Base-by-base conservation (phyloP, 352 stramenopile species). In the Blastocystis sp. region DNA sequence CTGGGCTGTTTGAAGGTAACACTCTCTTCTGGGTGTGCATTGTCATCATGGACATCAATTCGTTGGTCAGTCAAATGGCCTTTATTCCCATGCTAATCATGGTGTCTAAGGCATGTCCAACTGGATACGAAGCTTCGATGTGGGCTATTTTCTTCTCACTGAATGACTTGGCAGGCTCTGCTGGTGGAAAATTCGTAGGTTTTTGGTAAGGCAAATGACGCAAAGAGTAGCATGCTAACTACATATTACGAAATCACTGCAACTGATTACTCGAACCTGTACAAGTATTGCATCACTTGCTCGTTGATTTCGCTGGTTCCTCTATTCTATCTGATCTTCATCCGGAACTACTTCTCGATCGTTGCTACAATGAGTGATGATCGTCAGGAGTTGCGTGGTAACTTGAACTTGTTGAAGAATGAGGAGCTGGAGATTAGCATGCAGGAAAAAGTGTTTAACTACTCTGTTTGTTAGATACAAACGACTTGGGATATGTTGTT, bases 101-200 rank as follows among this genome's bases (percentile, higher is more conserved):
- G 55, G 78, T 53, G 6, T 73, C 78, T 9, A 34, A 47, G 7
- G 13, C 78, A 24, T 89, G 78, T 43, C 78, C 78, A 3, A 45
- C 70, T 26, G 78, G 78, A 26, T 89, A 79, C 34, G 78, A 89
- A 43, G 41, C 41, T 18, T 89, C 78, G 6, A 79, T 89, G 63
- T 89, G 78, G 78, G 62, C 78, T 41, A 63, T 65, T 26, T 89
- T 76, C 78, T 89, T 89, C 78, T 76, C 78, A 0, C 34, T 89
- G 16, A 89, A 89, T 43, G 78, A 89, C 53, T 16, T 89, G 20
- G 78, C 78, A 3, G 66, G 78, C 11, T 76, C 63, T 20, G 24
- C 76, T 5, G 59, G 63, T 39, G 78, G 78, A 20, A 54, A 24
- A 5, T 54, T 89, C 24, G 78, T 89, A 76, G n/a, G n/a, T 4